Evolutionary conservation across 2,329 filamentous ascomycete genomes (phyloP).

Genomic region (Pseudocercospora eumusae): DNA sequence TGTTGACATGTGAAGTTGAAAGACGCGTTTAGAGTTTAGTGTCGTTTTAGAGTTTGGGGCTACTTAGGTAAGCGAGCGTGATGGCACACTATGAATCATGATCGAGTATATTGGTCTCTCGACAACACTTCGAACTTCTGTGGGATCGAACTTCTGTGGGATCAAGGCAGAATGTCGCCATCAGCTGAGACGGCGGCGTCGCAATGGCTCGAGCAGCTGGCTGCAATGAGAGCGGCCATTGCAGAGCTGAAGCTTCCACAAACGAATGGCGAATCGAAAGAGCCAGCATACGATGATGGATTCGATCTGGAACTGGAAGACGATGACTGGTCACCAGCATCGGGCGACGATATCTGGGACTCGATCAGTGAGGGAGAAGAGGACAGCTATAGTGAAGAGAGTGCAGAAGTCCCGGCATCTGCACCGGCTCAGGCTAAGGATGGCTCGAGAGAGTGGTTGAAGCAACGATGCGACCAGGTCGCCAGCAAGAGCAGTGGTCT

Average conservation of each 20-base stretch:
- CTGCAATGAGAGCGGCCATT: conserved; percentile 82
- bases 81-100: conserved; percentile 16
- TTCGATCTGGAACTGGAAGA: conserved; percentile 64
- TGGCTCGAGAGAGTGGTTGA: conserved; percentile 64
- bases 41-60: not conserved
- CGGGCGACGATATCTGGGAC: conserved; percentile 86
- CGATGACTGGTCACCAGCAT: conserved; percentile 62
- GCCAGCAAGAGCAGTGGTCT: conserved; percentile 66
- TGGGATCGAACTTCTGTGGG: not conserved
- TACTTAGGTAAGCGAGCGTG: not conserved
- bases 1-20: conserved; percentile 11
- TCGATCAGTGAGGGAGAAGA: conserved; percentile 76
- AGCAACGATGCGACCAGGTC: conserved; percentile 66
- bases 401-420: conserved; percentile 51
- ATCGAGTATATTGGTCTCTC: not conserved
- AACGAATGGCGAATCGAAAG: conserved; percentile 48
- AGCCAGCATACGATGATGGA: conserved; percentile 27
- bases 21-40: not conserved
- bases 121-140: not conserved
- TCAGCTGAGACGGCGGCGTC: conserved; percentile 25
- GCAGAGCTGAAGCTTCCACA: conserved; percentile 65
- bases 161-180: conserved; percentile 20
- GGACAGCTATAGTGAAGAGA: conserved; percentile 65
- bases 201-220: conserved; percentile 79
- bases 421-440: conserved; percentile 43